Evolutionary conservation across 768 basidiomycete species (phyloP), one percentile per base, ranked within the genome.

Genomic region (Suillus hirtellus): DNA sequence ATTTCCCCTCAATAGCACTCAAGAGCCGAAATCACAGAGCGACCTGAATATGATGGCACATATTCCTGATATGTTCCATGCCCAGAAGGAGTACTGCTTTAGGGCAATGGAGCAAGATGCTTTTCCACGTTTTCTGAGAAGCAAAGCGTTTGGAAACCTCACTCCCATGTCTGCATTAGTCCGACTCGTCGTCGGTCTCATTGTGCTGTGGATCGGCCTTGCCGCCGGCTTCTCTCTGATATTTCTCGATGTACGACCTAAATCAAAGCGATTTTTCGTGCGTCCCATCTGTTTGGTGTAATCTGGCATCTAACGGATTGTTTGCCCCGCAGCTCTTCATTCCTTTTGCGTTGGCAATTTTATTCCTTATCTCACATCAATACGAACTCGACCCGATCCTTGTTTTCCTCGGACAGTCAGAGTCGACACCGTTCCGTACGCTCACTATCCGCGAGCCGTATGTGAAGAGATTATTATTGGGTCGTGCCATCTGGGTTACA

Each of bases 131-230:
- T 99, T 99, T 83, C 81, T 99, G 55, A 85, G 97, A 64, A 89
- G 93, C 2, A 99, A 99, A 78, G 96, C 96, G n/a, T 99, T 98
- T 72, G 94, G 95, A 35, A 99, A 99, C 75, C 79, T 99, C 60
- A 98, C 97, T 2, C 95, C 96, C 19, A 83, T 97, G 67, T 92
- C 92, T 24, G 88, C 93, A 1, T 84, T 97, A 60, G 89, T 95
- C 19, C 83, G 96, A 63, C 86, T 99, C 63, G 85, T 95, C 62
- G 77, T 86, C 3, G 97, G 97, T 0, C 79, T 99, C 43, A 79
- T 98, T 66, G 81, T 87, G 49, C 85, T 99, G 14, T 99, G 97
- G 96, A 89, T 94, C n/a, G 96, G 89, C n/a, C 85, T 99, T 17
- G 89, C 95, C 4, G 85, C 86, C 40, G 96, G 86, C 0, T 97